phyloP scores from a whole-genome alignment of 192 early-diverging fungal species.

The Backusella mclennaniae region DNA sequence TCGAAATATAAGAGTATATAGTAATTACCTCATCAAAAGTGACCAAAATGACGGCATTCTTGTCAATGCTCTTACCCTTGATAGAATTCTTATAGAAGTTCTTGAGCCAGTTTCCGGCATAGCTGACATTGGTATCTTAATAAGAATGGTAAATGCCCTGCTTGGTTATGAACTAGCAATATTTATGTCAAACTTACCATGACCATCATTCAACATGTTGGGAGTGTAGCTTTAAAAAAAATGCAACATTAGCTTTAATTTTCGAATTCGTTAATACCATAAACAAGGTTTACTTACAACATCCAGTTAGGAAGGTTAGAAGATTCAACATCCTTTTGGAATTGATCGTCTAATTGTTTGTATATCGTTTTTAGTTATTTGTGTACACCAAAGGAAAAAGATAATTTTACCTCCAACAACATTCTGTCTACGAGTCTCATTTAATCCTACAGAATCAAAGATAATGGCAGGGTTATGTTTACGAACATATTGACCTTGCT shows the following conservation, averaged over 20 bases:
- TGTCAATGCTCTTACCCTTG: slow-evolving; percentile 41
- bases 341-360: neutral
- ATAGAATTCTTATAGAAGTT: slow-evolving; percentile 53
- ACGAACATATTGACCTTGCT: slow-evolving; percentile 23
- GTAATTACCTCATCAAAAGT: slow-evolving; percentile 36
- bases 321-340: slow-evolving; percentile 7
- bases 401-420: slow-evolving; percentile 11
- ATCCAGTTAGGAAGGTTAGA: slow-evolving; percentile 21
- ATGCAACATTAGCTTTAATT: neutral
- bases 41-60: slow-evolving; percentile 43
- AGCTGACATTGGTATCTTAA: slow-evolving; percentile 35
- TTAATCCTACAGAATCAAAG: slow-evolving; percentile 25
- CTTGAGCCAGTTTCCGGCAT: slow-evolving; percentile 52
- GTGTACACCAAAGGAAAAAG: neutral
- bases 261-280: neutral
- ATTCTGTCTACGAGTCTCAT: slow-evolving; percentile 11
- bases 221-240: slow-evolving; percentile 39
- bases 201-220: slow-evolving; percentile 57
- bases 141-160: neutral
- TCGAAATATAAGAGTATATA: neutral
- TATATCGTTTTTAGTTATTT: neutral
- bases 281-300: slow-evolving; percentile 19
- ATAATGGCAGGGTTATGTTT: slow-evolving; percentile 34
- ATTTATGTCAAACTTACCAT: slow-evolving; percentile 13
- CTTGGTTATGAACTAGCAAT: neutral